Evolutionary conservation across 73 alveolate species (phyloP).

Genomic region (Paramecium pentaurelia): DNA sequence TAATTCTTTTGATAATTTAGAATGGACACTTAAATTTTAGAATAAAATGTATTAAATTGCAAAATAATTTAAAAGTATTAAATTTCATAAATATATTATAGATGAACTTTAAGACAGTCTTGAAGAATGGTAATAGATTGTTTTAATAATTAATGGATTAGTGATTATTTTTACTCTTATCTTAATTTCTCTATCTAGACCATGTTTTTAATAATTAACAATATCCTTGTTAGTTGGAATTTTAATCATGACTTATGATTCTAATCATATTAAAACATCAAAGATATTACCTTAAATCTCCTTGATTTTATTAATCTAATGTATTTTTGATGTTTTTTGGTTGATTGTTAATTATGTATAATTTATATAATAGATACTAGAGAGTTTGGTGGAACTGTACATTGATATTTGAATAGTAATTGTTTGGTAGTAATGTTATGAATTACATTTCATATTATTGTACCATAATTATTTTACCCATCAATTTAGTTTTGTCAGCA

Average conservation of each 20-base stretch:
- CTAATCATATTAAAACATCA: not conserved
- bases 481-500: not conserved
- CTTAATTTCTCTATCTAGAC: not conserved
- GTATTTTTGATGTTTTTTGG: constrained; percentile 20
- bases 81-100: not conserved
- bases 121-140: constrained; percentile 27
- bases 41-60: not conserved
- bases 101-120: not conserved
- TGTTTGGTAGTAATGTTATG: not conserved
- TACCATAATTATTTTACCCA: not conserved
- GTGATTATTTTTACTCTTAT: not conserved
- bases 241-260: not conserved
- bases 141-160: not conserved
- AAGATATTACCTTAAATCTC: not conserved
- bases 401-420: not conserved
- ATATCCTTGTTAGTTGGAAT: not conserved
- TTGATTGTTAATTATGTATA: constrained; percentile 4
- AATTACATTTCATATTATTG: not conserved
- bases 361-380: not conserved
- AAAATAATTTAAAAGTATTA: not conserved
- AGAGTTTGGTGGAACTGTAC: not conserved
- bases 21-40: not conserved
- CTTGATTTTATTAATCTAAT: not conserved
- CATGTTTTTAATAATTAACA: not conserved
- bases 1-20: not conserved